Percentiles rank a stretch among this genome's conserved stretches.
Evolutionary conservation across 2,329 filamentous ascomycete species (phyloP).

Genomic region (Sarocladiaceae sp.): DNA sequence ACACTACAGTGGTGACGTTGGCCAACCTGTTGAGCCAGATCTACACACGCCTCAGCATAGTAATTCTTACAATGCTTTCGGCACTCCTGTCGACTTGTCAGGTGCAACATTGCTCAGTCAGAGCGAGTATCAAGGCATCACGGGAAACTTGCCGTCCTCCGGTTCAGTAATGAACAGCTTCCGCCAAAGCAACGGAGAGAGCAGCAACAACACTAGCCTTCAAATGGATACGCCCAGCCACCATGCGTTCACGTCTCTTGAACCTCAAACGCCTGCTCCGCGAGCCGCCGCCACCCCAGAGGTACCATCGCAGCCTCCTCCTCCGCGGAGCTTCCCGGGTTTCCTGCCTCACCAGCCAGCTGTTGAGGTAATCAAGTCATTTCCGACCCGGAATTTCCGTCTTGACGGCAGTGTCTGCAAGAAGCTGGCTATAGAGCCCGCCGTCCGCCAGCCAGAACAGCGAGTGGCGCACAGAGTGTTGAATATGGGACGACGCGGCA

Average conservation of each 20-base stretch:
- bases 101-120: slow-evolving; percentile 12
- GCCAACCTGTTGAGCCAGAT: slow-evolving; percentile 5
- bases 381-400: slow-evolving; percentile 37
- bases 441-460: slow-evolving; percentile 44
- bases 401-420: slow-evolving; percentile 49
- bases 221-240: background rate
- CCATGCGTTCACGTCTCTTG: slow-evolving; percentile 1
- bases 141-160: slow-evolving; percentile 1
- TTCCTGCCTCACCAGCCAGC: background rate
- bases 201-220: background rate
- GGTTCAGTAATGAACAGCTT: background rate
- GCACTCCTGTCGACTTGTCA: slow-evolving; percentile 11
- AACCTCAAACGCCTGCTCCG: background rate
- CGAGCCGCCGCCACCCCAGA: background rate
- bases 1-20: background rate
- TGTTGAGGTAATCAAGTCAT: slow-evolving; percentile 15
- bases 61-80: slow-evolving; percentile 7
- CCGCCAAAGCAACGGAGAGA: slow-evolving; percentile 1
- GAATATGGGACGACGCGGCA: slow-evolving; percentile 51
- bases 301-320: background rate
- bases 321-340: background rate
- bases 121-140: slow-evolving; percentile 10
- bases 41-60: slow-evolving; percentile 5
- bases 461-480: slow-evolving; percentile 41
- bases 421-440: slow-evolving; percentile 42